phyloP scores from a whole-genome alignment of 148 eudicot species.

The Rhododendron ovatum region DNA sequence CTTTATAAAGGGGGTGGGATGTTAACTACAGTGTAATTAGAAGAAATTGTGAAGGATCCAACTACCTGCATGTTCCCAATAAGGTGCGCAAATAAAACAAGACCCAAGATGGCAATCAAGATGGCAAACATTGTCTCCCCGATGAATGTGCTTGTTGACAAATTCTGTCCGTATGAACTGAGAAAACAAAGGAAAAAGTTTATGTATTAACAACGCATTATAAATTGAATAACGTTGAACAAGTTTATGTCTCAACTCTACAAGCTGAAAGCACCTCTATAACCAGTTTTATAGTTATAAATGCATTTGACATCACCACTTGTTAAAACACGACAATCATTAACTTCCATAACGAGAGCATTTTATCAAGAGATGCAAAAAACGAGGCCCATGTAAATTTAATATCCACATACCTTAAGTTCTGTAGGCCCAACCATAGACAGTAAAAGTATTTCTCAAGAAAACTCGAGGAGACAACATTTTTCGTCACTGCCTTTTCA shows the following conservation, averaged over 20 bases:
- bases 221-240: background rate
- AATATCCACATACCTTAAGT: conserved; percentile 51
- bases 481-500: conserved; percentile 58
- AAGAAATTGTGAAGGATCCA: background rate
- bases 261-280: background rate
- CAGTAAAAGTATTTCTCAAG: conserved; percentile 86
- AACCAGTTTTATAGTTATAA: background rate
- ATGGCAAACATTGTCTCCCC: conserved; percentile 93
- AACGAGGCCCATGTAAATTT: background rate
- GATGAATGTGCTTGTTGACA: conserved; percentile 76
- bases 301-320: background rate
- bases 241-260: background rate
- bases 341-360: background rate
- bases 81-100: conserved; percentile 87
- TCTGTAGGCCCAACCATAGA: conserved; percentile 97
- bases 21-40: background rate
- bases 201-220: background rate
- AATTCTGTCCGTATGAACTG: conserved; percentile 95
- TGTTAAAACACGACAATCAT: background rate
- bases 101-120: conserved; percentile 90
- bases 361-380: background rate
- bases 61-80: conserved; percentile 99
- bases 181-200: conserved; percentile 4
- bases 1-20: background rate
- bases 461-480: conserved; percentile 66